Percentiles rank a stretch among this genome's conserved stretches.
These are phyloP conservation scores for Cenchrus americanus DNA, from an alignment of 176 grass and related monocot species.

Conservation along the genomic window DNA sequence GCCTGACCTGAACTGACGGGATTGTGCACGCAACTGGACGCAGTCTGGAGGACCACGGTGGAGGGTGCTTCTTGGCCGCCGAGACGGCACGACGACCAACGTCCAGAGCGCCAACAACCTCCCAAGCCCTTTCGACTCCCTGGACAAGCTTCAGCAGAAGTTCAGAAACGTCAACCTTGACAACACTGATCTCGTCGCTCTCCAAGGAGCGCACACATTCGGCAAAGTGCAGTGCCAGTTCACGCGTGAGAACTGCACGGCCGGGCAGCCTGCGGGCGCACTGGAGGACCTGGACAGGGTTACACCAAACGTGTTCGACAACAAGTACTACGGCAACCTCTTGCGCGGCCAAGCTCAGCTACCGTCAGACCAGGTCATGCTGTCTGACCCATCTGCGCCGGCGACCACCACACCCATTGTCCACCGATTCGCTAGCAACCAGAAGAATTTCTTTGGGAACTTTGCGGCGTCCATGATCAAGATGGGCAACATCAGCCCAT, in stretches of 20 bases:
- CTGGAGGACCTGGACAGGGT: slow-evolving; percentile 49
- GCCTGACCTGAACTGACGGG: background rate
- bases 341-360: slow-evolving; percentile 36
- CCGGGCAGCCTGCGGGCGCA: background rate
- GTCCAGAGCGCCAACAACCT: slow-evolving; percentile 34
- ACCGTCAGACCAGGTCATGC: slow-evolving; percentile 49
- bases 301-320: slow-evolving; percentile 54
- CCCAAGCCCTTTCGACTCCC: slow-evolving; percentile 40
- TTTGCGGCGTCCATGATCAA: slow-evolving; percentile 62
- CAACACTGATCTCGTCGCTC: background rate
- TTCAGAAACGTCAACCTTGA: slow-evolving; percentile 32
- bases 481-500: slow-evolving; percentile 57
- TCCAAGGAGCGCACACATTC: slow-evolving; percentile 56
- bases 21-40: background rate
- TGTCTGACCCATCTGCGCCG: background rate
- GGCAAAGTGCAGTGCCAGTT: slow-evolving; percentile 46
- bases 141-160: slow-evolving; percentile 42
- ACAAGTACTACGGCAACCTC: slow-evolving; percentile 53
- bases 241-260: slow-evolving; percentile 35
- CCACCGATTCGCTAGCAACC: slow-evolving; percentile 32
- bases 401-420: slow-evolving; percentile 29
- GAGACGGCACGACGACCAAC: background rate
- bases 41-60: background rate
- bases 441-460: slow-evolving; percentile 45
- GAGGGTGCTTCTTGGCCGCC: background rate